phyloP scores from a whole-genome alignment of 1,284 basidiomycete genomes.

The Leccinum griseonigrum region DNA sequence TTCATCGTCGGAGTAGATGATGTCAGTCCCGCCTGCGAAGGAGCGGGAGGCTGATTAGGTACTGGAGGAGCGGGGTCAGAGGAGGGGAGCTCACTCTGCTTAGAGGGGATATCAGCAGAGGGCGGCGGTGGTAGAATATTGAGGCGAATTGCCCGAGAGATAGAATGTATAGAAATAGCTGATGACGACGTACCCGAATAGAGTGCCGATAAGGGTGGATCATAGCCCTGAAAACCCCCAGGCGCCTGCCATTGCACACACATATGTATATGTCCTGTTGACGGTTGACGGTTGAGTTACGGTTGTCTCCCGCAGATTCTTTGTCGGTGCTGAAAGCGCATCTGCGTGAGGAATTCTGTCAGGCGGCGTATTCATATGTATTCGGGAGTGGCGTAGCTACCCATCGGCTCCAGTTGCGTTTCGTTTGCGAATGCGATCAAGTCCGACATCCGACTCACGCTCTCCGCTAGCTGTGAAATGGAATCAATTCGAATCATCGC shows the following conservation, averaged over 20 bases:
- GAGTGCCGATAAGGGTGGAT: conserved; percentile 39
- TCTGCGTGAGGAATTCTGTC: conserved; percentile 28
- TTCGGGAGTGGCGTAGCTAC: conserved; percentile 45
- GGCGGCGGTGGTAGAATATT: conserved; percentile 36
- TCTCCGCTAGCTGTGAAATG: conserved; percentile 61
- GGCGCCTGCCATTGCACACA: conserved; percentile 16
- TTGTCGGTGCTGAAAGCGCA: conserved; percentile 32
- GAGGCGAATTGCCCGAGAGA: conserved; percentile 42
- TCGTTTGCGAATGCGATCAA: conserved; percentile 64
- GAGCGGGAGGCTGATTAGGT: conserved; percentile 36
- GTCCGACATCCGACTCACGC: conserved; percentile 71
- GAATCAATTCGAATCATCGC: conserved; percentile 6
- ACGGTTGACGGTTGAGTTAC: conserved; percentile 20
- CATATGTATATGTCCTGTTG: conserved; percentile 9
- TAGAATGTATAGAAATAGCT: conserved; percentile 31
- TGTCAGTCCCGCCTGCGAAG: conserved; percentile 41
- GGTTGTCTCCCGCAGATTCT: conserved; percentile 31
- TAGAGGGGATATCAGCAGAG: conserved; percentile 48
- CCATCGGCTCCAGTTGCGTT: conserved; percentile 54
- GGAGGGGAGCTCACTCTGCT: conserved; percentile 52
- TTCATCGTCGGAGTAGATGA: conserved; percentile 49
- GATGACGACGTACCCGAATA: conserved; percentile 47
- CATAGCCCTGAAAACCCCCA: conserved; percentile 24
- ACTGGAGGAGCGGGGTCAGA: conserved; percentile 41
- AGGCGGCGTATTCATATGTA: conserved; percentile 28